These are phyloP conservation scores for Nidula microcarpa DNA, from an alignment of 768 basidiomycete species.

Conservation along the genomic window DNA sequence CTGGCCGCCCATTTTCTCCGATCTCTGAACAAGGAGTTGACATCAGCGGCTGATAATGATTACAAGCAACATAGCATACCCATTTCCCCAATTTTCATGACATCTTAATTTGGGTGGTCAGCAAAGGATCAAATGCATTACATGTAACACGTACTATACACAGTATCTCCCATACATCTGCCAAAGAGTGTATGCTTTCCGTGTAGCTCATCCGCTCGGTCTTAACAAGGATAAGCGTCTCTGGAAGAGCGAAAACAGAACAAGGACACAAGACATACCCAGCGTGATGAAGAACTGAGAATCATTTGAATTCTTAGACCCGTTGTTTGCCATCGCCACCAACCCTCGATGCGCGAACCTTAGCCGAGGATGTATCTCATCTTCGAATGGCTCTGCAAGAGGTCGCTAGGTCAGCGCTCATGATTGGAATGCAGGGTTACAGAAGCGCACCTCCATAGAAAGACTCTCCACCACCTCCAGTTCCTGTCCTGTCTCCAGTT, in stretches of 20 bases:
- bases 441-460: constrained; percentile 75
- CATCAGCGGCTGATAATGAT: neutral
- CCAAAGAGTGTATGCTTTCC: constrained; percentile 96
- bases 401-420: neutral
- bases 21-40: constrained; percentile 46
- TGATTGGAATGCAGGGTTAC: neutral
- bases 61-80: constrained; percentile 42
- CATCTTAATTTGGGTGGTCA: constrained; percentile 49
- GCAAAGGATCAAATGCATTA: neutral
- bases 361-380: constrained; percentile 91
- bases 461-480: constrained; percentile 90
- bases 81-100: constrained; percentile 86
- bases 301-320: constrained; percentile 83
- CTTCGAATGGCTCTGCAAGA: constrained; percentile 79
- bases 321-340: constrained; percentile 92
- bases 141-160: constrained; percentile 65
- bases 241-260: neutral
- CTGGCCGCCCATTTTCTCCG: constrained; percentile 67
- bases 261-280: constrained; percentile 38
- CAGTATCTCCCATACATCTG: constrained; percentile 81
- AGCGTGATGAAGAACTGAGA: constrained; percentile 97
- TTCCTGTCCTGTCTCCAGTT: constrained; percentile 90
- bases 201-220: constrained; percentile 88
- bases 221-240: constrained; percentile 28
- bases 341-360: constrained; percentile 88